phyloP scores from a whole-genome alignment of 345 rosid species.

The Conringia planisiliqua region DNA sequence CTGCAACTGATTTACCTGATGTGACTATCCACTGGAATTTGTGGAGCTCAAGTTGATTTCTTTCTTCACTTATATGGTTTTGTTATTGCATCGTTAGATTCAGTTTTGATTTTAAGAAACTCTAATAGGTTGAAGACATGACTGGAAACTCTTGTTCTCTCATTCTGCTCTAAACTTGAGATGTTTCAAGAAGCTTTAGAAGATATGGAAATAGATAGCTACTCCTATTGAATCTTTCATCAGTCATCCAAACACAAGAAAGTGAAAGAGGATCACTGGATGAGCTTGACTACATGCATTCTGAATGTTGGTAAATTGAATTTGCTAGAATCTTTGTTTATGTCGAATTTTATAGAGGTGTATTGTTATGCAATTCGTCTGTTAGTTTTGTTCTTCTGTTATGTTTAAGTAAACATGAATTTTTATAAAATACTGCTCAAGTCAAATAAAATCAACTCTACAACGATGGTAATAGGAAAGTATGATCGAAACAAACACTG shows the following conservation, averaged over 20 bases:
- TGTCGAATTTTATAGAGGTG: background rate
- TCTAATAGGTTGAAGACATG: background rate
- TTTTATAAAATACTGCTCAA: background rate
- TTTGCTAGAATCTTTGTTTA: background rate
- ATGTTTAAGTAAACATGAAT: background rate
- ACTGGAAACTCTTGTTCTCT: background rate
- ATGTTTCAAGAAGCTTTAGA: background rate
- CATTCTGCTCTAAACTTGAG: background rate
- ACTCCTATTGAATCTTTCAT: too few relatives aligned
- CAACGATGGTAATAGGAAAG: background rate
- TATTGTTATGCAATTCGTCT: too few relatives aligned
- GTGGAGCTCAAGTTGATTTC: too few relatives aligned
- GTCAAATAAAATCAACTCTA: too few relatives aligned
- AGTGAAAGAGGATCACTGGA: background rate
- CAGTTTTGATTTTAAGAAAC: too few relatives aligned
- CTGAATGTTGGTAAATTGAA: background rate
- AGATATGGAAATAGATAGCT: too few relatives aligned
- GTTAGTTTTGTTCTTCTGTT: background rate
- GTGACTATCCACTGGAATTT: too few relatives aligned
- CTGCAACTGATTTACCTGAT: too few relatives aligned
- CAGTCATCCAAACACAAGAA: background rate
- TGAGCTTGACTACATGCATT: background rate
- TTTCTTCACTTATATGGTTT: too few relatives aligned
- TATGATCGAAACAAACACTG: too few relatives aligned
- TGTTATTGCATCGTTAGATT: too few relatives aligned